Base-by-base conservation (phyloP, 129 eudicot species). In the Apium graveolens region DNA sequence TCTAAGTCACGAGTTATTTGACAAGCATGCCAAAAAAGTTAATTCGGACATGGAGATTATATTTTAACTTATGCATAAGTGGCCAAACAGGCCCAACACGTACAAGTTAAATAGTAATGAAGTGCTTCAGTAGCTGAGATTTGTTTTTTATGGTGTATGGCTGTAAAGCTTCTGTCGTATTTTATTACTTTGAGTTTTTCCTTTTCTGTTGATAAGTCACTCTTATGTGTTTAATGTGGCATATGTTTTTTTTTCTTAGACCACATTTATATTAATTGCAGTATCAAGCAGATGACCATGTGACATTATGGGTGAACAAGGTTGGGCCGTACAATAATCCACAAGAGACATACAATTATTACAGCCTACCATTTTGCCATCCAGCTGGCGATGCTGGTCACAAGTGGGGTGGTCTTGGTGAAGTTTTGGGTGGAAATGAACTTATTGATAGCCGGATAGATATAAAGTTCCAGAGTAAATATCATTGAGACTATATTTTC, bases 361-460 rank as follows among this genome's bases (percentile, higher is more conserved):
- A 88, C 91, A 89, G 88, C 84, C 97, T 93, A 65, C 97, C 98
- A 34, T 93, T 93, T 85, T 93, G 97, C 81, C 96, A 78, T 69
- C 85, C 82, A 79, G 69, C 83, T 70, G 91, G 89, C 41, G 71
- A 90, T 79, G 83, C 90, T 76, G 85, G 85, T 81, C 98, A 90
- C 82, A 93, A 93, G 79, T 93, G 98, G 98, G 98, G 98, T 74
- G 96, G 98, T 65, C 91, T 93, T 80, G 98, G 98, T 63, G 98
- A 93, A 84, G 98, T 93, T 78, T 87, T 93, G 81, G 98, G 98
- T 75, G 98, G 98, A 78, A 93, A 93, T 82, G 98, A 93, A 85
- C 94, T 93, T 80, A 93, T 93, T 79, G 98, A 93, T 80, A 93
- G 98, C 84, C 96, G 84, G 85, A 84, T 93, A 78, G 96, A 87